Conservation (phyloP, 371 early-diverging fungal species). For the Zancudomyces culisetae region DNA sequence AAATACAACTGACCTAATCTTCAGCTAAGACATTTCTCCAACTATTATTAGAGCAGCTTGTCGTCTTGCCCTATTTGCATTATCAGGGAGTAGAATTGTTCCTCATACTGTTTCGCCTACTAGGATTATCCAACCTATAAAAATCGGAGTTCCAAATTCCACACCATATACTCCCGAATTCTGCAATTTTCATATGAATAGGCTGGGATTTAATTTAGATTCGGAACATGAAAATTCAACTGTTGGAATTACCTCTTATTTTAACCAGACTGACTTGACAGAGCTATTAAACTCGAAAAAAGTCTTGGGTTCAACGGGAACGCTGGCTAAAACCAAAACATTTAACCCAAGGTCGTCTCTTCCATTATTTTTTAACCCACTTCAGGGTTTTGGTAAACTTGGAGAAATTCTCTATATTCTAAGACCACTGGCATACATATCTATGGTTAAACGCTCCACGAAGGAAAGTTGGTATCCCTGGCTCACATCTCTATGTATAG, state of each 20-base stretch:
- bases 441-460: conserved; percentile 54
- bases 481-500: conserved; percentile 54
- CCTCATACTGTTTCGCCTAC: conserved; percentile 42
- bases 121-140: conserved; percentile 47
- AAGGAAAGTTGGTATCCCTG: conserved; percentile 67
- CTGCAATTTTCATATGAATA: conserved; percentile 15
- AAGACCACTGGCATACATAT: conserved; percentile 67
- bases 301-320: conserved; percentile 11
- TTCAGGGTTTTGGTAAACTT: conserved; percentile 32
- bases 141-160: conserved; percentile 8
- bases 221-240: background rate
- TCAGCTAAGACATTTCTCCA: background rate
- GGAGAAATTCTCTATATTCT: conserved; percentile 69
- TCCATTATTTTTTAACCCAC: conserved; percentile 37
- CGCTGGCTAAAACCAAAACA: conserved; percentile 39
- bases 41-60: conserved; percentile 25
- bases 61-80: conserved; percentile 33
- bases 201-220: conserved; percentile 21
- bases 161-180: conserved; percentile 20
- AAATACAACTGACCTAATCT: no score
- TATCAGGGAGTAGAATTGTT: conserved; percentile 42
- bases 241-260: background rate
- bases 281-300: background rate
- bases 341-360: conserved; percentile 27
- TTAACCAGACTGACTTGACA: background rate